Conservation (phyloP, 2,329 filamentous ascomycete genomes). For the Fusarium verticillioides region DNA sequence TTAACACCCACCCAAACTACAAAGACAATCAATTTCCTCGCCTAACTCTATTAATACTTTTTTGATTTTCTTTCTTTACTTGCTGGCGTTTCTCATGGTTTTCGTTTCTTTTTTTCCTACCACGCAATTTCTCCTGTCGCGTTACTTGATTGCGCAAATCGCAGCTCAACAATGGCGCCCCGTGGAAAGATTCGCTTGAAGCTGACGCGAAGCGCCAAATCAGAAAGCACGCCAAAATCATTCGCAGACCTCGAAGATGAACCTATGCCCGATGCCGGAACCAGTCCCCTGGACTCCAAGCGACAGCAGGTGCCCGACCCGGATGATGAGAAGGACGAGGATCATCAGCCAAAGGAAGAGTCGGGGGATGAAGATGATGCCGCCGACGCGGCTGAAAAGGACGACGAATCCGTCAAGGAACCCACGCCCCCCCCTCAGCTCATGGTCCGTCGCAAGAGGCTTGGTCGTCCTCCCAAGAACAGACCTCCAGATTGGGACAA, state of each 20-base stretch:
- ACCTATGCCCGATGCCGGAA: conserved; percentile 47
- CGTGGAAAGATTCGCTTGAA: conserved; percentile 48
- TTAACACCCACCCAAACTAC: conserved; percentile 12
- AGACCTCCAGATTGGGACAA: conserved; percentile 82
- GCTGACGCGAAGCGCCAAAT: conserved; percentile 47
- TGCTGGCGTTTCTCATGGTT: background rate
- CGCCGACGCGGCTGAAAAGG: conserved; percentile 46
- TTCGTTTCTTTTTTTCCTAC: background rate
- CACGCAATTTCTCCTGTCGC: conserved; percentile 5
- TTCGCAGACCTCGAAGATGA: conserved; percentile 55
- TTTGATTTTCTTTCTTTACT: background rate
- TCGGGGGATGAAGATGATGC: conserved; percentile 55
- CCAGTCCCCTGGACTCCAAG: conserved; percentile 51
- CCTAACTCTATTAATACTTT: background rate
- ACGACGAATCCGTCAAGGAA: conserved; percentile 60
- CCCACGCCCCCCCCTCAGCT: conserved; percentile 68
- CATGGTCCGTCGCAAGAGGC: conserved; percentile 77
- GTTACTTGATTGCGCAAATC: conserved; percentile 15
- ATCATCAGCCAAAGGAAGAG: conserved; percentile 65
- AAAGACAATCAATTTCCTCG: background rate
- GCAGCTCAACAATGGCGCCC: conserved; percentile 41
- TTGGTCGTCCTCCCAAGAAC: conserved; percentile 90
- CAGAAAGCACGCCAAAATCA: conserved; percentile 57
- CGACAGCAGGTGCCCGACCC: conserved; percentile 54
- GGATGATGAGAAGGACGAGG: conserved; percentile 54